A percentile compares a stretch with the other conserved stretches of the same genome.
These are phyloP conservation scores for Lunasporangiospora selenospora DNA, from an alignment of 192 early-diverging fungal species.

Conservation along the genomic window DNA sequence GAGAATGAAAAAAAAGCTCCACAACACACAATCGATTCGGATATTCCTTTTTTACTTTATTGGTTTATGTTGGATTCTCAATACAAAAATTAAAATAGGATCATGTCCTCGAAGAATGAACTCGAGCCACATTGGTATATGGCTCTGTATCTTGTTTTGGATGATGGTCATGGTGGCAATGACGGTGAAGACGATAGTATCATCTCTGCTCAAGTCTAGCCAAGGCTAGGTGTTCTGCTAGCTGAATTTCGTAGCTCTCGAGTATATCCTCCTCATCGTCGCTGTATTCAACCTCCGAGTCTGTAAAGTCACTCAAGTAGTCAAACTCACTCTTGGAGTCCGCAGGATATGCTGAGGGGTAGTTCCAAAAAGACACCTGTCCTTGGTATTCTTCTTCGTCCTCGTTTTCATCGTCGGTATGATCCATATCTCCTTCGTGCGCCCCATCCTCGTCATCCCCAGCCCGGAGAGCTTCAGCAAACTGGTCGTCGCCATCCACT, in stretches of 20 bases:
- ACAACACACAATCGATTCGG: too few relatives aligned
- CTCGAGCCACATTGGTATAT: too few relatives aligned
- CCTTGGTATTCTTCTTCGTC: not conserved
- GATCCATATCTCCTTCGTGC: conserved; percentile 7
- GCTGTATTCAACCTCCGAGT: not conserved
- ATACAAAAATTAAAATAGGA: too few relatives aligned
- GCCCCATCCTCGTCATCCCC: conserved; percentile 21
- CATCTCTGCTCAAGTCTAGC: too few relatives aligned
- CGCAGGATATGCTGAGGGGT: not conserved
- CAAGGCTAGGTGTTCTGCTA: too few relatives aligned
- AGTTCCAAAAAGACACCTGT: not conserved
- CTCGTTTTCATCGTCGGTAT: not conserved
- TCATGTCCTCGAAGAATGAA: too few relatives aligned
- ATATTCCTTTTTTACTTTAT: too few relatives aligned
- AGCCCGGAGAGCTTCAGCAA: conserved; percentile 21
- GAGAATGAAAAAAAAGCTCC: too few relatives aligned
- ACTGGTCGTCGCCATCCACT: conserved; percentile 43
- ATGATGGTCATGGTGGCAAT: too few relatives aligned
- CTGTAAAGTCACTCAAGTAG: not conserved
- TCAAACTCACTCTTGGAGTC: not conserved
- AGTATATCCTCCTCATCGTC: not conserved
- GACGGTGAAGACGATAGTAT: too few relatives aligned
- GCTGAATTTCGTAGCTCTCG: not conserved
- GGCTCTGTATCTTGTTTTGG: too few relatives aligned
- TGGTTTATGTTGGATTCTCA: too few relatives aligned